Evolutionary conservation across 1,284 basidiomycete genomes (phyloP), one percentile per base, ranked within the genome.

Genomic region (Cryptococcus neoformans): DNA sequence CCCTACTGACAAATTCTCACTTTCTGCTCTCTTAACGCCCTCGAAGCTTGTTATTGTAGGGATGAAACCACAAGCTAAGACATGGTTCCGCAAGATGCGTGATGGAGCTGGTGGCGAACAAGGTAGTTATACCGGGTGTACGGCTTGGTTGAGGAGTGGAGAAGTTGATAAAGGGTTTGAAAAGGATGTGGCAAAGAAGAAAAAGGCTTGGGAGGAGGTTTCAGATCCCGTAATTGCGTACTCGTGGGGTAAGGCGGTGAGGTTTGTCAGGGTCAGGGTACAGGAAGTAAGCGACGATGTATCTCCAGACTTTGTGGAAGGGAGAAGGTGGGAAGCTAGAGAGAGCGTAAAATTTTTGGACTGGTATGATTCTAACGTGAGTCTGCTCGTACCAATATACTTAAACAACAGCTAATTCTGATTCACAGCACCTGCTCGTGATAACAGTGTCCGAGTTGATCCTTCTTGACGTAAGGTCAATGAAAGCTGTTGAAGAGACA

Each of bases 11-110:
- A 68, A 80, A n/a, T 90, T 93, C 69, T 84, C 89, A 49, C 81
- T 98, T 38, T 82, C 92, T 36, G 93, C 94, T 0, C 78, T 99
- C 49, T 81, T 99, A 42, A 97, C 95, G 0, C 86, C 90, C 0
- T 83, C 86, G 28, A 99, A 99, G 71, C 79, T 99, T 12, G 90
- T 99, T 4, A 83, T 99, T 41, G 91, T 98, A 3, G 94, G 92
- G 2, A 76, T 99, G 62, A 94, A 92, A 69, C 96, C 96, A 1
- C 83, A 85, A 0, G 89, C 96, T 3, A 86, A 90, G 67, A 99
- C 95, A 0, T 98, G 94, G 92, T 90, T 90, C 70, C 86, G 92
- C 64, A 84, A 83, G 54, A 80, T 87, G 62, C 83, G 90, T n/a
- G 80, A 83, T 21, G 12, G 69, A 63, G 49, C 74, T 54, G 66